Percentiles rank a stretch among this genome's conserved stretches.
phyloP scores from a whole-genome alignment of 305 asterid species.

The Fraxinus sp. region DNA sequence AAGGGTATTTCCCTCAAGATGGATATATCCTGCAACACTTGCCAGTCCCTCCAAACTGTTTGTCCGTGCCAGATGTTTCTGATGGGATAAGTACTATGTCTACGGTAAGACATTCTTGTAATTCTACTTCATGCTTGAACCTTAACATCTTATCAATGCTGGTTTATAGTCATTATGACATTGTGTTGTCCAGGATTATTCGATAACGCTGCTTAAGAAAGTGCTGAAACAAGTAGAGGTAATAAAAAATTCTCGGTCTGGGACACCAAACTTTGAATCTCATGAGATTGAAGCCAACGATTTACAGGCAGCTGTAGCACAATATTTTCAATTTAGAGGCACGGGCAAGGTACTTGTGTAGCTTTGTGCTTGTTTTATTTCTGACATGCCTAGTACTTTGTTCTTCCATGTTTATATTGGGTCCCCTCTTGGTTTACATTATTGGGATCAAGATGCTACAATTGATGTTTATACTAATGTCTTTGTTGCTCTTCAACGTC shows the following conservation, averaged over 20 bases:
- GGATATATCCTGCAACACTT: constrained; percentile 76
- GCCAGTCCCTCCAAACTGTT: constrained; percentile 99
- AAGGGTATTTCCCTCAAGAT: constrained; percentile 80
- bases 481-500: constrained; percentile 2
- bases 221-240: constrained; percentile 81
- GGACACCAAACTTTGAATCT: constrained; percentile 83
- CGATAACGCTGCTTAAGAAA: constrained; percentile 75
- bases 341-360: constrained; percentile 72
- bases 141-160: constrained; percentile 22
- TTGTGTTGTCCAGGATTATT: constrained; percentile 68
- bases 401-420: constrained; percentile 15
- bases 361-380: constrained; percentile 15
- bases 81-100: constrained; percentile 92
- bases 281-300: constrained; percentile 85
- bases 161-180: constrained; percentile 33
- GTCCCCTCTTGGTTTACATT: constrained; percentile 3
- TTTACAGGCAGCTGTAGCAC: constrained; percentile 76
- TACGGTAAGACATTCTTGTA: constrained; percentile 48
- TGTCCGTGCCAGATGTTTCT: constrained; percentile 90
- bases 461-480: constrained; percentile 16
- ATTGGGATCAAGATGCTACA: background rate
- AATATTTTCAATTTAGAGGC: constrained; percentile 82
- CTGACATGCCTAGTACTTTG: constrained; percentile 14
- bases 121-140: constrained; percentile 14
- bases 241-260: constrained; percentile 88